Conservation (phyloP, 305 asterid genomes). For the Petunia hybrid region DNA sequence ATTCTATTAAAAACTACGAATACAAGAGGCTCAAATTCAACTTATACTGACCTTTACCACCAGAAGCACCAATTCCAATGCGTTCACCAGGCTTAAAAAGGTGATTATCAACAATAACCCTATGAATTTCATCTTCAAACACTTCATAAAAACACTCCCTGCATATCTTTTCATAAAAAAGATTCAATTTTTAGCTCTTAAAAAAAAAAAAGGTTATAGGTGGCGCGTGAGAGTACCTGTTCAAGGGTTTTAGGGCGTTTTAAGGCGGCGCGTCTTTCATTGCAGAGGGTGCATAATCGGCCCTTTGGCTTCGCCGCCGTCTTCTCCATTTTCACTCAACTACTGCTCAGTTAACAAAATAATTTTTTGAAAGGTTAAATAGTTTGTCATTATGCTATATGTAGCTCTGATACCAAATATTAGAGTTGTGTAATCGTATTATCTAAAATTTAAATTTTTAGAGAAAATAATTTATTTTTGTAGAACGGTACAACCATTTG, state of each 20-base stretch:
- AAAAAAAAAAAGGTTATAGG: background rate
- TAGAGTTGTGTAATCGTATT: no score
- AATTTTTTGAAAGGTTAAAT: no score
- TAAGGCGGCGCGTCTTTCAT: conserved; percentile 71
- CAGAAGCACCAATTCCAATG: conserved; percentile 97
- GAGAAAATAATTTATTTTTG: no score
- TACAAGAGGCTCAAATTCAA: background rate
- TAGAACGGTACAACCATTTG: no score
- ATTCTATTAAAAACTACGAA: background rate
- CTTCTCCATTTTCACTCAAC: conserved; percentile 34
- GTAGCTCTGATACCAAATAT: no score
- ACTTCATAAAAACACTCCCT: conserved; percentile 85
- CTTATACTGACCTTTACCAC: conserved; percentile 78
- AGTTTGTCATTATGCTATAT: no score
- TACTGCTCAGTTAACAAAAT: background rate
- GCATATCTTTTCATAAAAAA: conserved; percentile 64
- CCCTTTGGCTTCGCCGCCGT: conserved; percentile 63
- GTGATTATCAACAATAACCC: conserved; percentile 73
- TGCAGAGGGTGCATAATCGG: conserved; percentile 68
- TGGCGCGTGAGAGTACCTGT: conserved; percentile 55
- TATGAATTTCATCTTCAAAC: conserved; percentile 90
- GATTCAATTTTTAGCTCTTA: conserved; percentile 2
- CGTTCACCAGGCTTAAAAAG: conserved; percentile 91
- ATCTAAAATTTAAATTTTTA: no score
- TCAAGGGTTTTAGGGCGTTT: conserved; percentile 96